Conservation (phyloP, 768 basidiomycete species). For the Auricularia sp. region DNA sequence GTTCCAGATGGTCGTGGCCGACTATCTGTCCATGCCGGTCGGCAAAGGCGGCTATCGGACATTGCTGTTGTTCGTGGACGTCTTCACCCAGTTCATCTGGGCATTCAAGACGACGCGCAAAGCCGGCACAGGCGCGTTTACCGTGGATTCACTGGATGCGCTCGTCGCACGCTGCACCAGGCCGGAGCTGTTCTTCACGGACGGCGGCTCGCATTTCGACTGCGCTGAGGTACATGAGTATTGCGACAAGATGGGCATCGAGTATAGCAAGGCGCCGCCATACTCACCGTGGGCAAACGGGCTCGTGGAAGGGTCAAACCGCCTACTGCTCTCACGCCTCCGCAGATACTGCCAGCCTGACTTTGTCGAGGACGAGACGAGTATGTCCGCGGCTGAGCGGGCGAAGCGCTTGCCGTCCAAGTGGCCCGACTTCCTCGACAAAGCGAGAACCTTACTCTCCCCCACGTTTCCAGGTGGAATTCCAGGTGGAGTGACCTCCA, state of each 20-base stretch:
- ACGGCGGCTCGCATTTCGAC: conserved; percentile 29
- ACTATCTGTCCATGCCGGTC: conserved; percentile 26
- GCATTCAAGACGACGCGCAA: conserved; percentile 12
- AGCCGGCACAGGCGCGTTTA: not conserved
- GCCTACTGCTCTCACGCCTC: conserved; percentile 19
- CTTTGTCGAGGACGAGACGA: conserved; percentile 16
- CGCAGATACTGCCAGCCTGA: conserved; percentile 24
- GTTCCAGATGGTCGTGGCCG: conserved; percentile 28
- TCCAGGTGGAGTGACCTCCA: no score
- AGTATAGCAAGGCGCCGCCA: conserved; percentile 17
- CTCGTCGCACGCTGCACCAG: conserved; percentile 9
- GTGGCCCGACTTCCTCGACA: conserved; percentile 27
- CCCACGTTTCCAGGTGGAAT: no score
- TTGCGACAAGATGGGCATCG: conserved; percentile 17
- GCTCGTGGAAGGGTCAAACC: conserved; percentile 26
- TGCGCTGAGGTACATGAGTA: conserved; percentile 20
- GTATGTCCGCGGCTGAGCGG: conserved; percentile 14
- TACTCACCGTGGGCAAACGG: conserved; percentile 36
- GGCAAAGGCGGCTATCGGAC: conserved; percentile 25
- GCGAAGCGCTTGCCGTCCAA: conserved; percentile 14
- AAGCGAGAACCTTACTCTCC: no score
- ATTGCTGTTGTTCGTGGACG: conserved; percentile 23
- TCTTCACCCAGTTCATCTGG: conserved; percentile 15
- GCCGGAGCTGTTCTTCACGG: conserved; percentile 27
- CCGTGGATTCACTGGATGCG: not conserved